phyloP scores from a whole-genome alignment of 495 filamentous ascomycete genomes.

The Ascodesmis nigricans region DNA sequence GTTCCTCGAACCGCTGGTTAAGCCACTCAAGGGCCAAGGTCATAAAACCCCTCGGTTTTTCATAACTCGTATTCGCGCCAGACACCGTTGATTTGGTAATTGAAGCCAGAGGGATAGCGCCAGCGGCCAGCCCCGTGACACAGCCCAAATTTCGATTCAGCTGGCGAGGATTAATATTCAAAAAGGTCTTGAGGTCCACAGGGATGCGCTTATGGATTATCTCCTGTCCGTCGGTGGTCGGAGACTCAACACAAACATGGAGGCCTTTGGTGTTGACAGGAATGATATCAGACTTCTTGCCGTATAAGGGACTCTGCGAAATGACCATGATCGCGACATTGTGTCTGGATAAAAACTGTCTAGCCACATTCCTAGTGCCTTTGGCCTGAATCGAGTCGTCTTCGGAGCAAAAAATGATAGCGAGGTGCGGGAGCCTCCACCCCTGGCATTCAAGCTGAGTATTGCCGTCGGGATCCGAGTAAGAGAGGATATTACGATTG shows the following conservation, averaged over 20 bases:
- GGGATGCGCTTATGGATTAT: constrained; percentile 38
- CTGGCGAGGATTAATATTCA: constrained; percentile 48
- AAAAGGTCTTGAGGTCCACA: constrained; percentile 50
- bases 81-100: constrained; percentile 16
- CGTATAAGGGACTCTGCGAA: constrained; percentile 36
- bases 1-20: too few relatives aligned
- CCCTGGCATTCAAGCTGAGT: constrained; percentile 28
- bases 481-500: constrained; percentile 26
- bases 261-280: constrained; percentile 33
- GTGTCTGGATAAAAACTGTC: constrained; percentile 42
- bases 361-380: constrained; percentile 32
- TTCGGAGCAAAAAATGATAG: constrained; percentile 42
- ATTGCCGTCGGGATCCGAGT: constrained; percentile 27
- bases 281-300: constrained; percentile 25
- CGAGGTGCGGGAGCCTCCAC: constrained; percentile 50
- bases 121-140: constrained; percentile 29
- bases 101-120: constrained; percentile 10
- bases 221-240: constrained; percentile 29
- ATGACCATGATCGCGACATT: constrained; percentile 44
- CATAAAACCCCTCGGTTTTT: neutral
- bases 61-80: too few relatives aligned
- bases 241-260: constrained; percentile 49
- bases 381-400: constrained; percentile 28
- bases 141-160: constrained; percentile 55
- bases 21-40: too few relatives aligned